Evolutionary conservation across 1,284 basidiomycete genomes (phyloP).

Genomic region (Acaromyces ingoldii): DNA sequence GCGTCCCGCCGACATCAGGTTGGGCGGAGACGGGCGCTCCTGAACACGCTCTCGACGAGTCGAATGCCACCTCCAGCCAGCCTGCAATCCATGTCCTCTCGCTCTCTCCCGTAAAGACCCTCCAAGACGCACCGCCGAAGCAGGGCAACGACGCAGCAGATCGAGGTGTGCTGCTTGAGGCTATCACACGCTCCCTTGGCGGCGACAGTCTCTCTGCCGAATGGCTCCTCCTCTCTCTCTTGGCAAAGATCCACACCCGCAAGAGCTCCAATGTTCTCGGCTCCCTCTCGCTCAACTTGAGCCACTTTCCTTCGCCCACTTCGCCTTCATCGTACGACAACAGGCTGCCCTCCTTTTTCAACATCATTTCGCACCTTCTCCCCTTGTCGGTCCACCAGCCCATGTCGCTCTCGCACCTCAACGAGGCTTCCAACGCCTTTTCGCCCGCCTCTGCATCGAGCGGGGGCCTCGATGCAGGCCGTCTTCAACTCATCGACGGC

Average conservation of each 20-base stretch:
- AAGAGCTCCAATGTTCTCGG: neutral
- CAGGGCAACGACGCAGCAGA: neutral
- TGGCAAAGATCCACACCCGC: constrained; percentile 53
- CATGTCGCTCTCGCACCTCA: constrained; percentile 55
- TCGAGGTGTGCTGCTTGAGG: constrained; percentile 19
- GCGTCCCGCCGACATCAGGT: constrained; percentile 5
- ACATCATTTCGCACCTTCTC: constrained; percentile 51
- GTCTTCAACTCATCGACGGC: constrained; percentile 66
- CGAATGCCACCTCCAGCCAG: neutral
- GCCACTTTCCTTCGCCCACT: constrained; percentile 47
- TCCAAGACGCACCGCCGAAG: neutral
- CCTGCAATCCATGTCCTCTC: constrained; percentile 18
- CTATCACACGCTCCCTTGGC: constrained; percentile 20
- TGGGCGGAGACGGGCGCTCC: neutral
- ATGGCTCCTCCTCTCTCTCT: constrained; percentile 65
- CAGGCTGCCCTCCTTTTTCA: constrained; percentile 57
- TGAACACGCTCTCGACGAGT: neutral
- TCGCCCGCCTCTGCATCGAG: constrained; percentile 62
- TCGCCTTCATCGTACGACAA: constrained; percentile 59
- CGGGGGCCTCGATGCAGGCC: constrained; percentile 69
- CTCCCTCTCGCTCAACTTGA: constrained; percentile 58
- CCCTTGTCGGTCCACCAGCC: constrained; percentile 60
- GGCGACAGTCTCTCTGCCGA: constrained; percentile 61
- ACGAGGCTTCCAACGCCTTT: constrained; percentile 52
- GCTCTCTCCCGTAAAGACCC: neutral